Evolutionary conservation across 768 basidiomycete genomes (phyloP), one percentile per base, ranked within the genome.

Genomic region (Mycena crocata): DNA sequence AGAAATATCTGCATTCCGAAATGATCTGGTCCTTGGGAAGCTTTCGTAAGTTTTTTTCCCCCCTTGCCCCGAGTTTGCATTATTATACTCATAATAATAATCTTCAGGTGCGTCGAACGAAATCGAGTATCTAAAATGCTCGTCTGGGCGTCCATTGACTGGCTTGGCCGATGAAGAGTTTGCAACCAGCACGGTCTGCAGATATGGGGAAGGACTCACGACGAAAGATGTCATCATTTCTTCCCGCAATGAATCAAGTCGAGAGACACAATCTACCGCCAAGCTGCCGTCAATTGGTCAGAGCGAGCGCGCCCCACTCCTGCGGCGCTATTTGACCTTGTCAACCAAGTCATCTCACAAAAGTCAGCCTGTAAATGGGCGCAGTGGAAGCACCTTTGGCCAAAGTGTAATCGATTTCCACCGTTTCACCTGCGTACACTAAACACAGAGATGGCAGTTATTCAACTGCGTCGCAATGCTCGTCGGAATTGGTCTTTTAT

Each of bases 401-500:
- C 91, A 92, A 75, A 91, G 90, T 50, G 91, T 91, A 69, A 69
- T 30, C 63, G 35, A 0, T 31, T 44, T n/a, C 15, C 19, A 46
- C 24, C 31, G 49, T 17, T 23, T 52, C 50, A 24, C 28, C 23
- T 26, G 13, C 46, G n/a, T 55, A 68, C 5, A 70, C 60, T 46
- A 2, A 62, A 40, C 35, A 57, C 13, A 23, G 12, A 26, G 39
- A 40, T 28, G 50, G 30, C 57, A 94, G 94, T 79, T 97, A n/a
- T 95, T 95, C 78, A 96, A 96, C 72, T 90, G 90, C 13, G 92
- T 91, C 34, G 94, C 94, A 17, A 92, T 96, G 35, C 81, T 97
- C 14, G 83, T 95, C 23, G 95, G 95, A 8, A 91, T 96, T 67
- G 95, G 95, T 5, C 90, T 97, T 84, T 84, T 96, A 21, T 94